Percentiles rank a stretch among this genome's conserved stretches.
Evolutionary conservation across 257 asterid genomes (phyloP).

Genomic region (Salvia rosmarinus): DNA sequence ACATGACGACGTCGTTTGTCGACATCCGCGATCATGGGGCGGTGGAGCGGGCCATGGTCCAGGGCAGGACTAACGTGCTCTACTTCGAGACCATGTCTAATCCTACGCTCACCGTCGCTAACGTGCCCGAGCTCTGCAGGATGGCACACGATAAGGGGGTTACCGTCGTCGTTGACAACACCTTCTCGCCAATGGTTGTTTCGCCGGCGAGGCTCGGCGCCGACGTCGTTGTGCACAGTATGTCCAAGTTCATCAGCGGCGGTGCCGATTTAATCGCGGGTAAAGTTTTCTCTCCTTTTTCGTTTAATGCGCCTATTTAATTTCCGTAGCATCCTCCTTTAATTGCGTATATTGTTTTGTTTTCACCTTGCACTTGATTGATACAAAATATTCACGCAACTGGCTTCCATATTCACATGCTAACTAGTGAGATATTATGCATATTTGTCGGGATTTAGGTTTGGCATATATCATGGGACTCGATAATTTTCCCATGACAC

Average conservation of each 20-base stretch:
- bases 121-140: constrained; percentile 79
- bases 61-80: constrained; percentile 75
- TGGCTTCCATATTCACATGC: too few relatives aligned
- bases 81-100: constrained; percentile 79
- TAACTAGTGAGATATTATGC: too few relatives aligned
- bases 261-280: constrained; percentile 97
- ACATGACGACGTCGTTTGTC: constrained; percentile 85
- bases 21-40: constrained; percentile 59
- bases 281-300: background rate
- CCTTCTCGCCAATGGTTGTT: constrained; percentile 93
- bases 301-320: background rate
- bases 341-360: background rate
- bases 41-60: constrained; percentile 61
- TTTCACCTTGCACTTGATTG: background rate
- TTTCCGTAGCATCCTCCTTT: background rate
- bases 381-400: background rate
- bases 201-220: constrained; percentile 94
- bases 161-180: constrained; percentile 87
- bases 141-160: constrained; percentile 87
- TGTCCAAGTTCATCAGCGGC: constrained; percentile 91
- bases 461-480: background rate
- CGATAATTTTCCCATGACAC: background rate
- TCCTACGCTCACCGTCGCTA: constrained; percentile 84
- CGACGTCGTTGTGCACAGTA: constrained; percentile 90
- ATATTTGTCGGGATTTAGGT: background rate